Evolutionary conservation across 1,284 basidiomycete genomes (phyloP), one percentile per base, ranked within the genome.

Genomic region (Tremellales sp.): DNA sequence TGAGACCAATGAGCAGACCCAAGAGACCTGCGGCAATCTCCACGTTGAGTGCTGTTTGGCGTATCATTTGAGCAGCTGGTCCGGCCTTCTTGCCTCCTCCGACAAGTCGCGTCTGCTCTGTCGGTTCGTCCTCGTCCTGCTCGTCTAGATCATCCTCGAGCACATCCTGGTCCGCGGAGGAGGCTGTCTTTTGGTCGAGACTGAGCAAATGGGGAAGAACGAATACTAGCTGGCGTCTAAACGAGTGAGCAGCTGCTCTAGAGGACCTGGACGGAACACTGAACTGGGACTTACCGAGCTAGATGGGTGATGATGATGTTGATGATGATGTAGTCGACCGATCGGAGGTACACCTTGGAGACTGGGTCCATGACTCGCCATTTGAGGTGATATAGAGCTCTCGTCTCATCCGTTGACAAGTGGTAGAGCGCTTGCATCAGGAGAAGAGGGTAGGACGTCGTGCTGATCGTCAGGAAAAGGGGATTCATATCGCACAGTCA

Each of bases 1-100:
- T 58, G 3, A 67, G 29, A 10, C 64, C 64, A 17, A 73, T 54
- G 7, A 65, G 17, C 6, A 73, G 53, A 1, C 68, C 67, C 2
- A 64, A 24, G 1, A 64, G 40, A 2, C 61, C 46, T n/a, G 36
- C 36, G 2, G 68, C 61, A 26, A 69, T 40, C 41, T 58, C 10
- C 8, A 15, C 10, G 15, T 31, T 31, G 29, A 8, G 8, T 15
- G 29, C 15, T 8, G 15, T 15, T 15, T 15, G 10, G 10, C 10
- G 8, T 15, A 17, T 17, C 19, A 12, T 15, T 40, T 43, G 45
- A 25, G 29, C 43, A 13, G 17, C 33, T 10, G 25, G 25, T 10
- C 43, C 31, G 10, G 45, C 23, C 33, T 40, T 50, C 23, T 17
- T 46, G 13, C 29, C 39, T 22, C 33, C 40, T 11, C 19, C 40